Conservation (phyloP, 2,329 filamentous ascomycete genomes). For the Metarhizium guizhouense region DNA sequence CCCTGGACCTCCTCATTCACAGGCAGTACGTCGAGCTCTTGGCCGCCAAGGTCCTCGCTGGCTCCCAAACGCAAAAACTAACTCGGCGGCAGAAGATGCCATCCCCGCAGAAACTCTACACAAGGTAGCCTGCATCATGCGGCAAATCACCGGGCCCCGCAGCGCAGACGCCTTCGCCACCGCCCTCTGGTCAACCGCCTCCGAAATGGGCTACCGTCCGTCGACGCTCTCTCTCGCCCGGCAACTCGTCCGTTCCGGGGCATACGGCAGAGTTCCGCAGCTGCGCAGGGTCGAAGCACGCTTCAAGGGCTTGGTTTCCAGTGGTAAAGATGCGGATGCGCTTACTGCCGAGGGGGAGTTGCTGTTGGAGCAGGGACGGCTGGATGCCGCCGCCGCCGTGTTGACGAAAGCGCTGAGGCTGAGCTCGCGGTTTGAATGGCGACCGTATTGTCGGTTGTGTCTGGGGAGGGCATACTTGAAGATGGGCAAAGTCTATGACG, state of each 20-base stretch:
- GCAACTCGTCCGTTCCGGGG: constrained; percentile 11
- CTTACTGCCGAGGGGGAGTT: constrained; percentile 23
- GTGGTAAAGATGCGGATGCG: constrained; percentile 24
- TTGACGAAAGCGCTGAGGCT: constrained; percentile 17
- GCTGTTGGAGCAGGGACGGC: constrained; percentile 16
- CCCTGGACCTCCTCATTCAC: constrained; percentile 13
- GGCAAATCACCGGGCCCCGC: constrained; percentile 6
- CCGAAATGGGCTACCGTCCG: constrained; percentile 18
- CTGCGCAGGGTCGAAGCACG: constrained; percentile 15
- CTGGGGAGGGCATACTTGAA: constrained; percentile 17
- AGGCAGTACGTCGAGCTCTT: constrained; percentile 13
- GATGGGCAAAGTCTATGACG: constrained; percentile 14
- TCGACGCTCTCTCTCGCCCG: constrained; percentile 21
- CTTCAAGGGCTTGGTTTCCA: constrained; percentile 21
- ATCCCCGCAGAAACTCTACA: constrained; percentile 15
- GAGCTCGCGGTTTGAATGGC: constrained; percentile 17
- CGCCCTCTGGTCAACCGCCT: constrained; percentile 22
- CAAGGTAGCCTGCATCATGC: constrained; percentile 20
- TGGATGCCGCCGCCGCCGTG: constrained; percentile 12
- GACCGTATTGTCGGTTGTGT: constrained; percentile 14
- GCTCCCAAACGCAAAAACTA: not conserved
- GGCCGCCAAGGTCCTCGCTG: not conserved
- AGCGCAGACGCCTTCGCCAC: constrained; percentile 11
- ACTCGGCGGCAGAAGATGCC: constrained; percentile 9
- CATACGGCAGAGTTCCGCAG: constrained; percentile 12